Base-by-base conservation (phyloP, 139 green algal genomes). In the Asterochloris sp. region DNA sequence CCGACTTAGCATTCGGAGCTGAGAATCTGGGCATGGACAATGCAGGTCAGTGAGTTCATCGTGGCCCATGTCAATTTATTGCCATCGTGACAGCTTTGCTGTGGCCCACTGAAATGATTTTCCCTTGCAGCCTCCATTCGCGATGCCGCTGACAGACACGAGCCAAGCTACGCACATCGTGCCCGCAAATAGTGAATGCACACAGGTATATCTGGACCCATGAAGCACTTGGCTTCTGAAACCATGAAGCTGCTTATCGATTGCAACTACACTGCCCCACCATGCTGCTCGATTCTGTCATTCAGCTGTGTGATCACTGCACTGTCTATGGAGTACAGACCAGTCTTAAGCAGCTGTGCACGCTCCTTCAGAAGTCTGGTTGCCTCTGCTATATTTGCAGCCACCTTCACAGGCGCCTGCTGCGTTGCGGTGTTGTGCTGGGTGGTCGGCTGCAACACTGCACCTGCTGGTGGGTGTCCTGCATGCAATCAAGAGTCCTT, bases 271-370 rank as follows among this genome's bases (percentile, higher is more conserved):
- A 54, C 38, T 54, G 38, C 38, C 38, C 38, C 68, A n/a, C 76
- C 76, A 17, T 69, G 60, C 78, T 84, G 68, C 27, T 74, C 54
- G 21, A 86, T 80, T 17, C 80, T 68, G 6, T 54, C 69, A 61
- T 86, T 78, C 68, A 86, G 69, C 71, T 83, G 67, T 74, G 67
- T 26, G 24, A 90, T 86, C 13, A 88, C 69, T 23, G 73, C 54
- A 21, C 87, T 85, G 13, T 83, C 79, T 16, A 29, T 76, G 17
- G 62, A 63, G 60, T 90, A 90, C 24, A 74, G 66, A 9, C 86
- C 86, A 16, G 81, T 90, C 74, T 26, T 73, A 60, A 91, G 83
- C 74, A 91, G 77, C 73, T 80, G 69, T 62, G 85, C 82, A 62
- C 85, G 62, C 77, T 91, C 87, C 47, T 61, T 54, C 38, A 89